Conservation (phyloP, 106 monocot species). For the Dendrobium officinale region DNA sequence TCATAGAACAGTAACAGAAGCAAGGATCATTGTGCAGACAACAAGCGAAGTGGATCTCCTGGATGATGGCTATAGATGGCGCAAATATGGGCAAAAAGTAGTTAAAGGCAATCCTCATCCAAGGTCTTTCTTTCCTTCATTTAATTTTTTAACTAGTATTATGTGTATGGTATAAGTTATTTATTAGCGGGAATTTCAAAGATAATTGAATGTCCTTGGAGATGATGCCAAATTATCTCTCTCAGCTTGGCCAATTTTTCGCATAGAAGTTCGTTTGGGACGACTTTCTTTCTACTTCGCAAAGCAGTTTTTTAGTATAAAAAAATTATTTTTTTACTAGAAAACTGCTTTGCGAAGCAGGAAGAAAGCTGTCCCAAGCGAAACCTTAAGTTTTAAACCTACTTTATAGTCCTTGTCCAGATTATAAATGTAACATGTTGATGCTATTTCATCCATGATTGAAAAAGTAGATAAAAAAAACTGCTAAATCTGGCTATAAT, state of each 20-base stretch:
- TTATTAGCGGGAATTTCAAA: neutral
- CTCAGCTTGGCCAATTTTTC: too few species aligned
- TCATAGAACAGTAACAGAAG: constrained; percentile 54
- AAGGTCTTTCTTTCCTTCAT: constrained; percentile 34
- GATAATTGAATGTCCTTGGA: neutral
- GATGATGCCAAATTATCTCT: too few species aligned
- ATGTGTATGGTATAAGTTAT: neutral
- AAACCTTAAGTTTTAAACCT: too few species aligned
- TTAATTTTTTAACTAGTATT: neutral
- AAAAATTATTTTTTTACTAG: too few species aligned
- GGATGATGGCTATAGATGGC: constrained; percentile 97
- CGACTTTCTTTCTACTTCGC: too few species aligned
- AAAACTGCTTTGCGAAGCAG: too few species aligned
- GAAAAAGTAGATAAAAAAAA: neutral
- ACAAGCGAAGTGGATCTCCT: constrained; percentile 89
- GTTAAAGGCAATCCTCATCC: constrained; percentile 87
- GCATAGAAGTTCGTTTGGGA: too few species aligned
- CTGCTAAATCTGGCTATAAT: neutral
- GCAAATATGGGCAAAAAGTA: constrained; percentile 95
- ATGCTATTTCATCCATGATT: too few species aligned
- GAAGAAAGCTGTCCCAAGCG: too few species aligned
- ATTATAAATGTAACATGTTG: too few species aligned
- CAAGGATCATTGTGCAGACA: constrained; percentile 85
- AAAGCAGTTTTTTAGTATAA: too few species aligned
- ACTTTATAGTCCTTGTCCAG: too few species aligned